Conservation (phyloP, 306 rosid species). For the Pueraria montana region DNA sequence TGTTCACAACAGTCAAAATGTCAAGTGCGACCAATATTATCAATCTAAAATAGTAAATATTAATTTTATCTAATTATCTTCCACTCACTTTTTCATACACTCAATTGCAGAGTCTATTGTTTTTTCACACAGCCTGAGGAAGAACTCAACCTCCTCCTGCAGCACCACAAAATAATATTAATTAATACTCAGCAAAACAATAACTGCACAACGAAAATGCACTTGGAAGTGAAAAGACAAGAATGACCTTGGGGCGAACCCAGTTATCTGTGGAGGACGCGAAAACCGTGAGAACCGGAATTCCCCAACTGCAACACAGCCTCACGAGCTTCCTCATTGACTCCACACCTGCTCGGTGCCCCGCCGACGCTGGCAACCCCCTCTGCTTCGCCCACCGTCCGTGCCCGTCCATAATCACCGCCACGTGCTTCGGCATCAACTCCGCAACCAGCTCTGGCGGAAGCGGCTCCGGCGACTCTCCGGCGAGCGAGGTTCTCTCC, state of each 20-base stretch:
- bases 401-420: conserved; percentile 86
- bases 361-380: conserved; percentile 56
- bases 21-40: no score
- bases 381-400: conserved; percentile 78
- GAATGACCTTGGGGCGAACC: conserved; percentile 72
- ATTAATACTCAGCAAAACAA: neutral
- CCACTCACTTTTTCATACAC: no score
- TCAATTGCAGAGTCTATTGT: no score
- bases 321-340: conserved; percentile 57
- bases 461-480: conserved; percentile 45
- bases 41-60: no score
- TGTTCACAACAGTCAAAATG: no score
- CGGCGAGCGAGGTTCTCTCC: neutral
- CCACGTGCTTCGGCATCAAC: conserved; percentile 87
- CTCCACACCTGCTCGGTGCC: conserved; percentile 68
- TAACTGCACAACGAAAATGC: no score
- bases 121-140: no score
- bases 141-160: no score
- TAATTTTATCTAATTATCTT: no score
- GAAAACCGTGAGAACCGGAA: conserved; percentile 73
- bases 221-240: neutral
- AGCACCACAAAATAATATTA: no score
- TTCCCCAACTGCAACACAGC: conserved; percentile 68
- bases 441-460: conserved; percentile 64
- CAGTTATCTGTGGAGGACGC: conserved; percentile 79